Evolutionary conservation across 169 alveolate genomes (phyloP).

Genomic region (Eimeria praecox): DNA sequence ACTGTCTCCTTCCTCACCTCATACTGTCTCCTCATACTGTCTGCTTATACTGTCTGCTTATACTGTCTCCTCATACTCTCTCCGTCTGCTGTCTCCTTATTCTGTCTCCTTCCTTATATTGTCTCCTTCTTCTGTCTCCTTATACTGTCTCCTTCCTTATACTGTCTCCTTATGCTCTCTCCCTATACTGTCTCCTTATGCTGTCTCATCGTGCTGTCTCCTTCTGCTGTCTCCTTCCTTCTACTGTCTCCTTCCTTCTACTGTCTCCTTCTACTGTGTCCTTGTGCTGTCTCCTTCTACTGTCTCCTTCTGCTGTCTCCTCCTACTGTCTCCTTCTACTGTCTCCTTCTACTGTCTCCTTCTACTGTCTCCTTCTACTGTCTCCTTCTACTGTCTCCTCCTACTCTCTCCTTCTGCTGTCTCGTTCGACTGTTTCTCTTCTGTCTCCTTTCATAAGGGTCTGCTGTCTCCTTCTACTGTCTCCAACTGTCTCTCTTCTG

Average conservation of each 20-base stretch:
- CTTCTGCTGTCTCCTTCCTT: too few species aligned
- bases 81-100: neutral
- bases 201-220: too few species aligned
- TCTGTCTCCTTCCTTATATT: neutral
- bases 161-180: too few species aligned
- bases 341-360: conserved; percentile 1
- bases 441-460: neutral
- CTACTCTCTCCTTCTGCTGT: too few species aligned
- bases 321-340: neutral
- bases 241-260: too few species aligned
- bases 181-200: too few species aligned
- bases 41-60: neutral
- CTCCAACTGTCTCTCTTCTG: neutral
- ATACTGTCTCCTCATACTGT: conserved; percentile 1
- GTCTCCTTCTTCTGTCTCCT: too few species aligned
- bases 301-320: conserved; percentile 18
- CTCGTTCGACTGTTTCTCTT: neutral
- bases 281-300: neutral
- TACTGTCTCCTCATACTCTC: neutral
- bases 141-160: too few species aligned
- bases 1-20: neutral
- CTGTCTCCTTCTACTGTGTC: conserved; percentile 18
- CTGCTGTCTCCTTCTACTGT: conserved; percentile 19
- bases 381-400: conserved; percentile 24
- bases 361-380: neutral